Evolutionary conservation across 2,329 filamentous ascomycete genomes (phyloP).

Genomic region (Neonectria coccinea): DNA sequence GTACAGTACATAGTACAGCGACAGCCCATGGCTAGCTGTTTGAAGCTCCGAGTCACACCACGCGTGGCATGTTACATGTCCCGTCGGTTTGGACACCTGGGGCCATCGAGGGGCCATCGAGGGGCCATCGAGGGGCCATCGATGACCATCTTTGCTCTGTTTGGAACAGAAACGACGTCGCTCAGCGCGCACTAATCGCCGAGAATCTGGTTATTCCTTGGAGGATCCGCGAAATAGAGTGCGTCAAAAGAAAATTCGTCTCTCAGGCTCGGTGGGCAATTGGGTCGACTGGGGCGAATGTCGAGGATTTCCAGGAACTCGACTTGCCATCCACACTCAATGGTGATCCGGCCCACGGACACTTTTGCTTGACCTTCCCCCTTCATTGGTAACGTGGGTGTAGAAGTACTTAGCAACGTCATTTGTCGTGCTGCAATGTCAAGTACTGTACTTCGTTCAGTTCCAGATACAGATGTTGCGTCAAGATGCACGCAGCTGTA

Average conservation of each 20-base stretch:
- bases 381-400: not conserved
- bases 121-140: constrained; percentile 22
- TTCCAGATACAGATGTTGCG: constrained; percentile 2
- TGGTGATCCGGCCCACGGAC: constrained; percentile 8
- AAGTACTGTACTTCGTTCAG: not conserved
- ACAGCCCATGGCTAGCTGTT: constrained; percentile 43
- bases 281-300: constrained; percentile 35
- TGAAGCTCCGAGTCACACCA: constrained; percentile 45
- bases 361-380: not conserved
- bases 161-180: constrained; percentile 35
- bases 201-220: constrained; percentile 40
- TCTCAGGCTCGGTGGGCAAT: constrained; percentile 12
- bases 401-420: constrained; percentile 3
- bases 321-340: constrained; percentile 4
- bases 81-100: constrained; percentile 42
- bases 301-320: constrained; percentile 31
- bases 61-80: constrained; percentile 45
- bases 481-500: constrained; percentile 18
- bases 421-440: not conserved
- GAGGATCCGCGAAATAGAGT: constrained; percentile 38
- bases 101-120: constrained; percentile 18
- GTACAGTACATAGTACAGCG: constrained; percentile 13
- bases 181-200: constrained; percentile 38
- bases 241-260: constrained; percentile 26
- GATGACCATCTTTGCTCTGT: constrained; percentile 41